Base-by-base conservation (phyloP, 495 filamentous ascomycete genomes). In the Neurospora terricola region DNA sequence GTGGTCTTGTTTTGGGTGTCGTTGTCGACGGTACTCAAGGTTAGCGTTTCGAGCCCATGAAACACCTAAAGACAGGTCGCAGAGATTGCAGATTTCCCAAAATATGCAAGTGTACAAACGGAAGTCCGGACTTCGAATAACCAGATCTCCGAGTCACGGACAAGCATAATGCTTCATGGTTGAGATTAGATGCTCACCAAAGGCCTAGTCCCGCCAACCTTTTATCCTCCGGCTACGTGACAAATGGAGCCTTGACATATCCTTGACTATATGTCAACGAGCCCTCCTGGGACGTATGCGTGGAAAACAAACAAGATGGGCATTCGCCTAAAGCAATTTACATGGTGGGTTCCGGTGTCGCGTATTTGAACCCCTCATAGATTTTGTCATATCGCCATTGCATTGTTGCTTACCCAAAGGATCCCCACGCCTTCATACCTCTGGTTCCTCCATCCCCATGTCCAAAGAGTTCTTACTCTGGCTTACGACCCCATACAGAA, bases 401-500 rank as follows among this genome's bases (percentile, higher is more conserved):
- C 11, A 9, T 9, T 43, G 42, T 43, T 43, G 42, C 7, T 9
- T 1, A 43, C 1, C 42, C 42, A 43, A 43, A 43, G 42, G 0
- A 3, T 59, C 5, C 48, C 48, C 48, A n/a, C 11, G 11, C 23
- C 0, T 3, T 59, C 1, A 6, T 1, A 27, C 48, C 23, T 14
- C 0, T 59, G 21, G 11, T 14, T 27, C 12, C 21, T 59, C 7
- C 42, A 1, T 1, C 5, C 11, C 11, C 2, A 14, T 59, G 10
- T 59, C 21, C 11, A 0, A 0, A 14, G 48, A 21, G 2, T 43
- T 14, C 37, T 23, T 59, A 54, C 21, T 72, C 37, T 3, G 82
- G 82, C 73, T 84, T 84, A 27, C 78, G 77, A 12, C 76, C 82
- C 73, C 78, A 77, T 5, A 83, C 75, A 36, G 81, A 74, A 39